Evolutionary conservation across 2,329 filamentous ascomycete genomes (phyloP).

Genomic region (Beauveria caledonica): DNA sequence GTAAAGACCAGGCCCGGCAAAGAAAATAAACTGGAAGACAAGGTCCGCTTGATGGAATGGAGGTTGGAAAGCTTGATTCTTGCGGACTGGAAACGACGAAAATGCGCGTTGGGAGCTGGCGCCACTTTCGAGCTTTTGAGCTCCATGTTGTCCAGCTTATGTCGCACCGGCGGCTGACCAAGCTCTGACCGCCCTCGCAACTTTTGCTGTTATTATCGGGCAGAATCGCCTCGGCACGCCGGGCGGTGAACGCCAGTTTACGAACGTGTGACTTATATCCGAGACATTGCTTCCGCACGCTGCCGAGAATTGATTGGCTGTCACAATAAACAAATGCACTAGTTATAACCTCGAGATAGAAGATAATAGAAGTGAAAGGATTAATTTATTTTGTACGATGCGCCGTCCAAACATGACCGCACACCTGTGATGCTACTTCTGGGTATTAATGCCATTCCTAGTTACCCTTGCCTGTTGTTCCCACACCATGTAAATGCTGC

Average conservation of each 20-base stretch:
- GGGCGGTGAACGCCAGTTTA: background rate
- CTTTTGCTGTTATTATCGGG: slow-evolving; percentile 2
- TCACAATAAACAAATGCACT: too few species aligned
- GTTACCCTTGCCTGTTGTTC: background rate
- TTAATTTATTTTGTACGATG: background rate
- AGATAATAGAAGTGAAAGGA: too few species aligned
- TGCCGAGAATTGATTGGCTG: too few species aligned
- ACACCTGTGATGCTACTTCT: background rate
- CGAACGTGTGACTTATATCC: too few species aligned
- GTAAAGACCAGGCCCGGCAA: background rate
- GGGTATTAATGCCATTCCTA: background rate
- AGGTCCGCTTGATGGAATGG: slow-evolving; percentile 8
- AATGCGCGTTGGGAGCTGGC: slow-evolving; percentile 3
- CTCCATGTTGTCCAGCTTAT: background rate
- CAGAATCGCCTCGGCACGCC: background rate
- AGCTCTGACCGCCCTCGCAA: slow-evolving; percentile 6
- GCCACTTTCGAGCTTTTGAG: background rate
- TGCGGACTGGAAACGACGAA: background rate
- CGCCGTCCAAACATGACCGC: background rate
- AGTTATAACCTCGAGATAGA: too few species aligned
- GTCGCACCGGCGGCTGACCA: background rate
- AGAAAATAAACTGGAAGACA: background rate
- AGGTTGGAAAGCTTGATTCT: slow-evolving; percentile 4
- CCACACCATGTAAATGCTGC: background rate
- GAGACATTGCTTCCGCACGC: too few species aligned